Evolutionary conservation across 495 filamentous ascomycete species (phyloP), one percentile per base, ranked within the genome.

Genomic region (Talaromyces trachyspermus): DNA sequence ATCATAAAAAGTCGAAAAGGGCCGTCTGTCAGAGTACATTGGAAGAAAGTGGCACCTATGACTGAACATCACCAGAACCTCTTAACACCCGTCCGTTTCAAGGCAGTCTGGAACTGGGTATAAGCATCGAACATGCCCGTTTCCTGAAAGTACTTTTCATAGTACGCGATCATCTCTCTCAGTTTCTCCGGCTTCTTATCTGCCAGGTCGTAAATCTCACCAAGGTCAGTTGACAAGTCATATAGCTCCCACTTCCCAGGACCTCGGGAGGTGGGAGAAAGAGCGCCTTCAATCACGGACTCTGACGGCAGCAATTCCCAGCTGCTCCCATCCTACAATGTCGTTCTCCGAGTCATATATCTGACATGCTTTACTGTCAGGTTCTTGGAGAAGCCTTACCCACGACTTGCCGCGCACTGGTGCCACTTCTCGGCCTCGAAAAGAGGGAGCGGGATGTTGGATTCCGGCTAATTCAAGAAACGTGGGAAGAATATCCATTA

Each of bases 141-240:
- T 20, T 49, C 48, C 37, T 49, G 48, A 22, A 19, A 49, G 27
- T 49, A 49, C 7, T 23, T 35, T 32, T 49, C 48, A 49, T 49
- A 49, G 19, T 49, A 38, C 2, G 39, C 48, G 14, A 49, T 49
- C 37, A 49, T 49, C 27, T 49, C 48, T 12, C 4, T 36, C 22
- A 43, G 49, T 24, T 74, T 71, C 49, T 79, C 81, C 12, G 82
- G 70, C 48, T 87, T 69, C 33, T 67, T 61, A 46, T 77, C 68
- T 4, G 82, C 78, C 20, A 75, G 53, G 43, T 79, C 78, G 49
- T 77, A 73, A 10, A 81, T 76, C 55, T 85, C 79, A 9, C 68
- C 68, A 1, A 65, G 66, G 23, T 71, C 67, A 5, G 64, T 54
- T 5, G 43, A 54, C 11, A 72, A 59, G 48, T 75, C 71, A 36